Conservation (phyloP, 371 early-diverging fungal species). For the Globomyces sp. region DNA sequence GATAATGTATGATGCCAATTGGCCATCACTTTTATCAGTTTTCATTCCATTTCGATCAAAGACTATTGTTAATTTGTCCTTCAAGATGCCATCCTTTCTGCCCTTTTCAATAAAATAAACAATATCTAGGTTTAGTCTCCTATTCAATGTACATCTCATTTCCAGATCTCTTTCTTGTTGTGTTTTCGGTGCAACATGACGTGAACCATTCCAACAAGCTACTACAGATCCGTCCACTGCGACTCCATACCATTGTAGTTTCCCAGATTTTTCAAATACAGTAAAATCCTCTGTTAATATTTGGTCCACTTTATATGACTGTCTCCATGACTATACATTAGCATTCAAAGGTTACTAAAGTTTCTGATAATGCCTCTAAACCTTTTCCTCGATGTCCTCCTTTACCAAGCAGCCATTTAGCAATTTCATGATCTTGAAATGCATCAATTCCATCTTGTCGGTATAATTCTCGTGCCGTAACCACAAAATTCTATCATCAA, state of each 20-base stretch:
- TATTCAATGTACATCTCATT: not conserved
- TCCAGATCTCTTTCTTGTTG: conserved; percentile 17
- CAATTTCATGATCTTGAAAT: conserved; percentile 13
- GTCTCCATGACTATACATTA: conserved; percentile 19
- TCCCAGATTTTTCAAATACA: conserved; percentile 24
- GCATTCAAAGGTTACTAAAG: not conserved
- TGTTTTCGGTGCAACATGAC: conserved; percentile 25
- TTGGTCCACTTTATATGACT: conserved; percentile 8
- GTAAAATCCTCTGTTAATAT: conserved; percentile 26
- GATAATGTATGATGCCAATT: conserved; percentile 24
- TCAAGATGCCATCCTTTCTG: conserved; percentile 17
- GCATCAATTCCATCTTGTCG: conserved; percentile 4
- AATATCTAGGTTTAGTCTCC: not conserved
- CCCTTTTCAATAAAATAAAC: conserved; percentile 20
- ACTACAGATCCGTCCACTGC: conserved; percentile 25
- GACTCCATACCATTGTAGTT: conserved; percentile 28
- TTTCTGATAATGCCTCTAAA: conserved; percentile 27
- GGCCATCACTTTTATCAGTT: conserved; percentile 24
- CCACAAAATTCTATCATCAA: not conserved
- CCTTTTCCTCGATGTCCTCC: conserved; percentile 24
- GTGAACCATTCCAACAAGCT: conserved; percentile 23
- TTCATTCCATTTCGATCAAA: conserved; percentile 35
- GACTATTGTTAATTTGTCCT: conserved; percentile 34
- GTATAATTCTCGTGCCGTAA: conserved; percentile 5
- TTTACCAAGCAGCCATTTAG: conserved; percentile 13